Evolutionary conservation across 1,139 yeast species (phyloP), one percentile per base, ranked within the genome.

Genomic region (Kodamaea suecica): DNA sequence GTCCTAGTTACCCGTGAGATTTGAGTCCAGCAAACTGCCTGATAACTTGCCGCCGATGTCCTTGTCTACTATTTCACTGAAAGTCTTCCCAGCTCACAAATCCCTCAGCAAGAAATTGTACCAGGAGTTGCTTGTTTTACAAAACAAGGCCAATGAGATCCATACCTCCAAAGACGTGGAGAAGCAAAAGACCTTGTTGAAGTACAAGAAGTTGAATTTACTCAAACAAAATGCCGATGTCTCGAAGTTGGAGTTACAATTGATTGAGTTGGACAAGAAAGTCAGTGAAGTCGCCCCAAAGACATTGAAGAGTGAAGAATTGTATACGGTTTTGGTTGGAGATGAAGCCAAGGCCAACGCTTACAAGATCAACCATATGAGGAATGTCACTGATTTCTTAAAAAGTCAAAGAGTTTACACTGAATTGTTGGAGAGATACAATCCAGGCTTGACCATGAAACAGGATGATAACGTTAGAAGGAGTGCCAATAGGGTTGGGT

Each of bases 401-500:
- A 67, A 69, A 32, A 78, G 83, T 43, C 97, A 90, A 57, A 70
- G 95, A 44, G 77, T 71, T 8, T 90, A 87, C 60, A 79, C 78
- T 41, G 92, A 83, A 44, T 70, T 92, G 37, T 66, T 90, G 34
- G 94, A 84, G 45, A 73, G 95, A 47, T 90, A 90, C 59, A 87
- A 90, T 52, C 92, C 95, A 2, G 95, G 95, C 1, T 70, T 84
- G 43, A 75, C 76, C 27, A 76, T 84, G 79, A 74, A 78, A 21
- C 95, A 84, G 50, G 77, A 75, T 38, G 96, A 90, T 42, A 80
- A 83, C 39, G 80, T 90, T 17, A 68, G 79, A 48, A 76, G 76
- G 51, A 82, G 95, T 3, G 98, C 97, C 4, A 73, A 80, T 39
- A 73, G 81, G 44, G 98, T 92, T 10, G 98, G 98, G 0, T 70